Evolutionary conservation across 495 filamentous ascomycete species (phyloP), one percentile per base, ranked within the genome.

Genomic region (Annulohypoxylon stygium): DNA sequence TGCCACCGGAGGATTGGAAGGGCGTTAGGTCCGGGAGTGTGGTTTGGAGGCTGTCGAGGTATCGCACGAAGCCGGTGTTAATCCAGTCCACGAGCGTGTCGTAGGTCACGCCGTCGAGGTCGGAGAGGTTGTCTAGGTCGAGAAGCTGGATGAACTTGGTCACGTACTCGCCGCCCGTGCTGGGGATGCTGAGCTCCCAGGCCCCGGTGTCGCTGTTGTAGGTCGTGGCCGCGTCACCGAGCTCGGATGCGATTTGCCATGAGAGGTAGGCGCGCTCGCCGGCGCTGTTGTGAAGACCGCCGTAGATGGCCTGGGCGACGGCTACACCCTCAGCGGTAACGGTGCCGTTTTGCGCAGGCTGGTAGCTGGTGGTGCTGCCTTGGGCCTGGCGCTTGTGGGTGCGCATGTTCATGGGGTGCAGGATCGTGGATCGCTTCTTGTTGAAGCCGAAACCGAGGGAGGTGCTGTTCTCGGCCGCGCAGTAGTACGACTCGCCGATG

Each of bases 401-500:
- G 16, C 12, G 18, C 57, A n/a, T 41, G 18, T 26, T 60, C 36
- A 23, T 43, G 18, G 37, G 8, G 12, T 43, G 18, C 1, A 25
- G 20, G 4, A 10, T 18, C 36, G 57, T n/a, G 12, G 39, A 43
- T 14, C 39, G 39, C 39, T 43, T 43, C 37, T 65, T 53, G 60
- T 59, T 57, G 65, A 62, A 53, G 14, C 64, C 64, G 64, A 67
- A 67, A 62, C 48, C 67, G 36, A 59, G 47, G 4, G 48, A 30
- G 33, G 41, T 58, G 66, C 70, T 54, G 36, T 62, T 64, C 61
- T 68, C 1, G 37, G 81, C 84, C 10, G 84, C 81, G 53, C 85
- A 88, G 77, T 79, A 81, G 76, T 87, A 88, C 4, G 81, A 51
- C 33, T 79, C 74, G 57, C 86, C 86, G 51, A 87, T 78, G 67